Evolutionary conservation across 371 early-diverging fungal genomes (phyloP), one percentile per base, ranked within the genome.

Genomic region (Mortierella polycephala): DNA sequence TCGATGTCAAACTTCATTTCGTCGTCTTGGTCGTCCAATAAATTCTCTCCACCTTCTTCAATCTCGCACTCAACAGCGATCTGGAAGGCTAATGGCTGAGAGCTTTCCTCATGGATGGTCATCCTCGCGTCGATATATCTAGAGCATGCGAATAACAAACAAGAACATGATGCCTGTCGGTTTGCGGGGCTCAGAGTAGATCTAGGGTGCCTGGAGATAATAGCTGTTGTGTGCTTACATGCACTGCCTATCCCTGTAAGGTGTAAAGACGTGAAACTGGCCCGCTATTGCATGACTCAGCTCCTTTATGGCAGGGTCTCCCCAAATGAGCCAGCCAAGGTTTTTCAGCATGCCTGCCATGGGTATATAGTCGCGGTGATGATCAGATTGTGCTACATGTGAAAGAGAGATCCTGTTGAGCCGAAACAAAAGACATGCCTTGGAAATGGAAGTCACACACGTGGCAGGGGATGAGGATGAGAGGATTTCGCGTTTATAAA

Each of bases 1-100:
- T 16, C 9, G 51, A 51, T 51, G 20, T 9, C 20, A 18, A 51
- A 51, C 8, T 9, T 51, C 51, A 13, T 51, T 21, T 51, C 79
- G 37, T 51, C n/a, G 18, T 56, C 56, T 14, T 11, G 13, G 41
- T 11, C 30, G 30, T 39, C 41, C 7, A 56, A 21, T 37, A 56
- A n/a, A 13, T 37, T 21, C 6, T 39, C 41, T 5, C 14, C 41
- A 7, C 39, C 56, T 21, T 40, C 56, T 37, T 11, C 41, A 13
- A 37, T 20, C 30, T 20, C 41, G 11, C 39, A 37, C 13, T 56
- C 16, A 37, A 30, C 37, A 20, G 41, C 16, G 12, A 56, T 56
- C 10, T 39, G 41, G 37, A 13, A 56, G 56, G 12, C 41, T 6
- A 11, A 56, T 7, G 41, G 56, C 30, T 40, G 14, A 8, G 56